A percentile compares a stretch with the other conserved stretches of the same genome.
Evolutionary conservation across 2,329 filamentous ascomycete species (phyloP).

Genomic region (Beauveria scarabaeidicola): DNA sequence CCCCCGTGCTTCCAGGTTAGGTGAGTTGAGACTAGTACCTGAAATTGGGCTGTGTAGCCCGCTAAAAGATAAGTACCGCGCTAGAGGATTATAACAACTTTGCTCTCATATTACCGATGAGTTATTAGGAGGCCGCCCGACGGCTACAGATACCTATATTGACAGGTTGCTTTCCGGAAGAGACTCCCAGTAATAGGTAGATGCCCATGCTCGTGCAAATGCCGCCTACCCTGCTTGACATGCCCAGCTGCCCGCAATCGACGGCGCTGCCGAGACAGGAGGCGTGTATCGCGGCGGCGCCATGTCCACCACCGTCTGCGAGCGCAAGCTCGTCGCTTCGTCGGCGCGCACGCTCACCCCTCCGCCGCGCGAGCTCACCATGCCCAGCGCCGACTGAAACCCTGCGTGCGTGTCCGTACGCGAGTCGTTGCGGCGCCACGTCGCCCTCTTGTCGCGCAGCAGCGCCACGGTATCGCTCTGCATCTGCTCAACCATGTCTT

Average conservation of each 20-base stretch:
- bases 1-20: too few relatives aligned
- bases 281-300: not conserved
- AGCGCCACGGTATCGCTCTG: slow-evolving; percentile 17
- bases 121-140: too few relatives aligned
- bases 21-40: too few relatives aligned
- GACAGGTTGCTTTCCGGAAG: too few relatives aligned
- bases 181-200: too few relatives aligned
- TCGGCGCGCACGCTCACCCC: not conserved
- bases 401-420: not conserved
- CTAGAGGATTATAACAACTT: too few relatives aligned
- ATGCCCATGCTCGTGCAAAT: too few relatives aligned
- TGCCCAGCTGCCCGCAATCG: not conserved
- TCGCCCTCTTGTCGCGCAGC: slow-evolving; percentile 16
- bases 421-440: not conserved
- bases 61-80: too few relatives aligned
- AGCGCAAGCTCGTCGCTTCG: not conserved
- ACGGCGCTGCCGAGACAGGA: not conserved
- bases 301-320: not conserved
- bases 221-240: too few relatives aligned
- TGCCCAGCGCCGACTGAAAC: not conserved
- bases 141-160: too few relatives aligned
- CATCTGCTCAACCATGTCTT: slow-evolving; percentile 17
- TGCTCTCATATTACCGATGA: too few relatives aligned
- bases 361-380: not conserved
- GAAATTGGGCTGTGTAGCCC: too few relatives aligned